These are phyloP conservation scores for Quercus gilva DNA, from an alignment of 306 rosid species.

Conservation along the genomic window DNA sequence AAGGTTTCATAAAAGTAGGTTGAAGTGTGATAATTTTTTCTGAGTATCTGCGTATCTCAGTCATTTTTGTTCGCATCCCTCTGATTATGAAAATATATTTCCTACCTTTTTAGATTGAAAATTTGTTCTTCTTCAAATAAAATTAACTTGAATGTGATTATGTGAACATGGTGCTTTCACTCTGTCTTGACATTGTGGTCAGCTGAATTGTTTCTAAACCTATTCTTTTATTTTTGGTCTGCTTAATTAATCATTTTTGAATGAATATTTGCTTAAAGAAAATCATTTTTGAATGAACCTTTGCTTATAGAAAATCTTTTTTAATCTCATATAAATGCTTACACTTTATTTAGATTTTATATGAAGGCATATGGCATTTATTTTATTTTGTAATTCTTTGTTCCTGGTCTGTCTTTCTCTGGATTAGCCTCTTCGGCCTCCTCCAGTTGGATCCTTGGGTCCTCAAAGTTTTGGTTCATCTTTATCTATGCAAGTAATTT, in stretches of 20 bases:
- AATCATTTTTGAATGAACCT: not conserved
- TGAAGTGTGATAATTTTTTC: not conserved
- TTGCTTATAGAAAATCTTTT: not conserved
- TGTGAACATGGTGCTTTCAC: not conserved
- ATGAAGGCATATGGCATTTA: not conserved
- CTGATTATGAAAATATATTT: not conserved
- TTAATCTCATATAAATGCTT: not conserved
- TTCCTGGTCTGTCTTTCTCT: not conserved
- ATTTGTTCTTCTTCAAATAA: not conserved
- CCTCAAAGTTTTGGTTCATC: slow-evolving; percentile 40
- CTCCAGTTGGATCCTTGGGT: slow-evolving; percentile 35
- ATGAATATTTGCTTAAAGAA: not conserved
- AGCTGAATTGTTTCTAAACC: not conserved
- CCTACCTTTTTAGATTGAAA: not conserved
- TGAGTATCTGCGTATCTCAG: not conserved
- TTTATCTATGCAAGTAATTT: slow-evolving; percentile 21
- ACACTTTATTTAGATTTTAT: not conserved
- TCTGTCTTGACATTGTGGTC: not conserved
- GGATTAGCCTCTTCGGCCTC: slow-evolving; percentile 31
- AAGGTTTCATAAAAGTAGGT: not conserved
- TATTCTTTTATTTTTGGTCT: not conserved
- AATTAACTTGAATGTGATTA: not conserved
- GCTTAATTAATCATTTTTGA: not conserved
- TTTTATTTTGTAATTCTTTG: not conserved
- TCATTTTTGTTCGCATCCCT: not conserved